Conservation (phyloP, 2,329 filamentous ascomycete species). For the Fusarium nisikadoi region DNA sequence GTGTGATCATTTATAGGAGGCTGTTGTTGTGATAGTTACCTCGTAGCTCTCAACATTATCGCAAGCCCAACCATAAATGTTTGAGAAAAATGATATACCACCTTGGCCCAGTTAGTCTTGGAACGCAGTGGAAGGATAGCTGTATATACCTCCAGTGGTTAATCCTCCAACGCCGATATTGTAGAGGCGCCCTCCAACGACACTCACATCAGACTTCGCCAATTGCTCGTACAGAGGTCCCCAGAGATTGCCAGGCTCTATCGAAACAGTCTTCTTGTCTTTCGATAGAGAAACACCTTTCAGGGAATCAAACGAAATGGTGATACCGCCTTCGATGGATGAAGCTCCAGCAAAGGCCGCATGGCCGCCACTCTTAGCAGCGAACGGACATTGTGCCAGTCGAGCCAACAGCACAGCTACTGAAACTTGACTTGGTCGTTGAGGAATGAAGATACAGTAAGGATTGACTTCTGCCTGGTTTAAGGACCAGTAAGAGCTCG, state of each 20-base stretch:
- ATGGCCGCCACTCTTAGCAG: slow-evolving; percentile 59
- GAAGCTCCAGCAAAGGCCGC: slow-evolving; percentile 54
- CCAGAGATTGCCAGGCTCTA: slow-evolving; percentile 56
- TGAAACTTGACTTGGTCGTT: not conserved
- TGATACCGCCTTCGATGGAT: slow-evolving; percentile 49
- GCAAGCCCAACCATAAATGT: slow-evolving; percentile 52
- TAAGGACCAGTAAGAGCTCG: slow-evolving; percentile 16
- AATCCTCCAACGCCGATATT: slow-evolving; percentile 56
- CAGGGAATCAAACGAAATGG: slow-evolving; percentile 51
- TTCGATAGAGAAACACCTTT: slow-evolving; percentile 47
- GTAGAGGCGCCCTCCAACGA: slow-evolving; percentile 53
- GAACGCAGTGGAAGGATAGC: no score
- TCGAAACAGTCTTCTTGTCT: slow-evolving; percentile 45
- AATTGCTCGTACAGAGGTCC: slow-evolving; percentile 51
- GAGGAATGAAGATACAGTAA: slow-evolving; percentile 29
- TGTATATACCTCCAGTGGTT: slow-evolving; percentile 46
- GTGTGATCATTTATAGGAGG: no score
- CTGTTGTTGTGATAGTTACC: not conserved
- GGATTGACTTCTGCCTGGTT: slow-evolving; percentile 18
- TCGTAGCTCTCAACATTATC: slow-evolving; percentile 52
- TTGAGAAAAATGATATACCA: slow-evolving; percentile 57
- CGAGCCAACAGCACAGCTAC: slow-evolving; percentile 15
- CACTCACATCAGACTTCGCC: slow-evolving; percentile 46
- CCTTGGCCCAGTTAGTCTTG: slow-evolving; percentile 32
- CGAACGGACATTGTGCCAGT: slow-evolving; percentile 36